Evolutionary conservation across 345 rosid genomes (phyloP), one percentile per base, ranked within the genome.

Genomic region (Durio zibethinus): DNA sequence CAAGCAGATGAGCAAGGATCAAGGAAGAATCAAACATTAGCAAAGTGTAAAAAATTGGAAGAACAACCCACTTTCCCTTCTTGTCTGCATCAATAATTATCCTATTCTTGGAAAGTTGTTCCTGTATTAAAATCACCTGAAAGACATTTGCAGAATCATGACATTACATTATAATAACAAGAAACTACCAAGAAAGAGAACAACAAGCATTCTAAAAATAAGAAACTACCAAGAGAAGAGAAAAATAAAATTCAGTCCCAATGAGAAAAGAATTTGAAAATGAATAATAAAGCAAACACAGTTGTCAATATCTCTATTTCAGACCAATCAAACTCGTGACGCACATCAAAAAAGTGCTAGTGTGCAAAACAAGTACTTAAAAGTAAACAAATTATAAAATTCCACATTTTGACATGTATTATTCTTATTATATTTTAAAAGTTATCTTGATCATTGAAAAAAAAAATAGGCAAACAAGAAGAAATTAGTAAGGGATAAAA

Each of bases 31-130:
- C 7, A 48, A 56, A 72, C 31, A 60, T 56, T 66, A 40, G 74
- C 54, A 54, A 75, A 5, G 18, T 25, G 56, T 1, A 79, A 23
- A 7, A 76, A 72, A 31, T 43, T 38, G 75, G 9, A 67, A 60
- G 66, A 81, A 75, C 60, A 72, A 93, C 99, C 89, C 79, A 95
- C 99, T 95, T 93, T 74, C 98, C 96, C 68, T 95, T 95, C 87
- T 89, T 95, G 86, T 93, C 96, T 23, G 86, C 89, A 75, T 90
- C 99, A 80, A 95, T 90, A 72, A 93, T 95, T 82, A 95, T 92
- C 79, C 99, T 89, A 66, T 95, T 95, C 86, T 95, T 93, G 7
- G 98, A 95, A 80, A 95, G 95, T 76, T 95, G 99, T 81, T 95
- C 97, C 83, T 93, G 98, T 77, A 95, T 95, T 83, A 93, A 80